Evolutionary conservation across 805 yeast species (phyloP).

Genomic region (Phaffomyces antillensis): DNA sequence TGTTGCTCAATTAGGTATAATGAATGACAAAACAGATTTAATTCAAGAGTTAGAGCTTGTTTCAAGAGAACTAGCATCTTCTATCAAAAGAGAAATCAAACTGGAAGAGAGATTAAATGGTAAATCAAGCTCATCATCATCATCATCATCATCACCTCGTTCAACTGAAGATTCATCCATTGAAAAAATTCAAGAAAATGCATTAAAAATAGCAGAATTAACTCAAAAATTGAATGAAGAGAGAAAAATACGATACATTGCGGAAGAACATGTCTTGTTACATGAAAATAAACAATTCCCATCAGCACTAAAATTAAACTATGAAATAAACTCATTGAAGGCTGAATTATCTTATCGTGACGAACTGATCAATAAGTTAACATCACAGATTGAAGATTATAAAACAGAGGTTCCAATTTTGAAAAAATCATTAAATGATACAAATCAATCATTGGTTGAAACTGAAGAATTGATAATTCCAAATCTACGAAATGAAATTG

Average conservation of each 20-base stretch:
- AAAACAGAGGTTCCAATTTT: constrained; percentile 30
- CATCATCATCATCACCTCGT: constrained; percentile 3
- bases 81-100: constrained; percentile 61
- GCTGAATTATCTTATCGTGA: constrained; percentile 40
- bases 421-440: constrained; percentile 31
- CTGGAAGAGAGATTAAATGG: constrained; percentile 39
- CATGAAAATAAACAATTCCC: constrained; percentile 48
- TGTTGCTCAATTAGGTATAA: constrained; percentile 54
- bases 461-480: constrained; percentile 40
- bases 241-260: constrained; percentile 55
- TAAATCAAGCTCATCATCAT: background rate
- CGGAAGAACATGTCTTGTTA: constrained; percentile 62
- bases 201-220: constrained; percentile 41
- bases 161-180: background rate
- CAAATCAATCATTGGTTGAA: constrained; percentile 34
- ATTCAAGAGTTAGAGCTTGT: constrained; percentile 60
- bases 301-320: constrained; percentile 46
- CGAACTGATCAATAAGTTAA: constrained; percentile 39
- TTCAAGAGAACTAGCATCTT: constrained; percentile 64
- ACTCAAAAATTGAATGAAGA: constrained; percentile 56
- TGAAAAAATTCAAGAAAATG: constrained; percentile 27
- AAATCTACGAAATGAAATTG: constrained; percentile 35
- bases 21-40: constrained; percentile 51
- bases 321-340: constrained; percentile 48
- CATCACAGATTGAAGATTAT: constrained; percentile 38